Percentiles rank a stretch among this genome's conserved stretches.
Evolutionary conservation across 208 protist species (phyloP).

Genomic region (Trypanosoma congolense): DNA sequence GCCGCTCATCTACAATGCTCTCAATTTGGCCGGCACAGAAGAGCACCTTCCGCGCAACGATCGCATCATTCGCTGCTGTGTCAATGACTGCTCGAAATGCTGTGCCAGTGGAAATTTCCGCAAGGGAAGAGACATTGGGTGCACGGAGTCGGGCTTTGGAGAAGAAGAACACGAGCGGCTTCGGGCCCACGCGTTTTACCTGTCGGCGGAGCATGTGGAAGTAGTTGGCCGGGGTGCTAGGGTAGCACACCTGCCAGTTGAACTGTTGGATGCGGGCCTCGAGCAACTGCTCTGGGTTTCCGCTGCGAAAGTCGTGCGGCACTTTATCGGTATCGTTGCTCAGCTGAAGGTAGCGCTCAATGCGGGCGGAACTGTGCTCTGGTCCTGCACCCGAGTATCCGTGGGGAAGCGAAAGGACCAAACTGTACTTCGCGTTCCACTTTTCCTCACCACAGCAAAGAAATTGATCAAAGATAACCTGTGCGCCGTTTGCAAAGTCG

Average conservation of each 20-base stretch:
- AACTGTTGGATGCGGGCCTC: conserved; percentile 70
- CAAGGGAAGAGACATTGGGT: conserved; percentile 82
- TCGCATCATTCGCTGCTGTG: conserved; percentile 27
- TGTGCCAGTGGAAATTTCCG: conserved; percentile 62
- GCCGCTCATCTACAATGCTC: conserved; percentile 91
- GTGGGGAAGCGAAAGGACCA: conserved; percentile 97
- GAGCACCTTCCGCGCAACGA: conserved; percentile 85
- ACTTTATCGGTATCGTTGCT: conserved; percentile 87
- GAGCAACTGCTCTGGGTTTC: conserved; percentile 52
- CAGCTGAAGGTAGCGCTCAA: conserved; percentile 98
- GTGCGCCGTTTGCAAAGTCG: conserved; percentile 98
- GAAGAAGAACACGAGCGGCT: conserved; percentile 96
- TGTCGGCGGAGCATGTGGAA: conserved; percentile 98
- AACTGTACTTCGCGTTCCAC: conserved; percentile 92
- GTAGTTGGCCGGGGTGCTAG: conserved; percentile 97
- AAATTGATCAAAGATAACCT: conserved; percentile 99
- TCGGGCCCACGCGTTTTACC: conserved; percentile 94
- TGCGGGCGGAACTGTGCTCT: conserved; percentile 96
- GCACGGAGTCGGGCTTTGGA: conserved; percentile 90
- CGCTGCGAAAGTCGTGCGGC: conserved; percentile 60
- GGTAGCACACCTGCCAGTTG: conserved; percentile 95
- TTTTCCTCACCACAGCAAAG: conserved; percentile 92
- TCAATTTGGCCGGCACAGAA: conserved; percentile 98
- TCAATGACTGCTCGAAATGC: conserved; percentile 81
- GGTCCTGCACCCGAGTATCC: conserved; percentile 97